Evolutionary conservation across 495 filamentous ascomycete genomes (phyloP).

Genomic region (Penicillium psychrofluorescens): DNA sequence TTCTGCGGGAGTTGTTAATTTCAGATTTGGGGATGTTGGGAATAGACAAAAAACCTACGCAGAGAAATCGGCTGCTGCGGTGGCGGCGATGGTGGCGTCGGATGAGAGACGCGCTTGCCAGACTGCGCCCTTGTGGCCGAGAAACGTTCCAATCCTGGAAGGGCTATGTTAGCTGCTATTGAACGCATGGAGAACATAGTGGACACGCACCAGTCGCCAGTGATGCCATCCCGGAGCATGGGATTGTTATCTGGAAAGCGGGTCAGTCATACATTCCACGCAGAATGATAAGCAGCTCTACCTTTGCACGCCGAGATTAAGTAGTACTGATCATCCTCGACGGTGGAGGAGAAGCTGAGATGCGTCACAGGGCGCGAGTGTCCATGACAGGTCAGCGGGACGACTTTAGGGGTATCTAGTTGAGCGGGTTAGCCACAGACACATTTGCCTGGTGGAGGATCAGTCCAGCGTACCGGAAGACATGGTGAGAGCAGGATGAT

Average conservation of each 20-base stretch:
- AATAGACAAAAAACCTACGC: slow-evolving; percentile 50
- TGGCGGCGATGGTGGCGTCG: slow-evolving; percentile 82
- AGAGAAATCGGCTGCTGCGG: slow-evolving; percentile 92
- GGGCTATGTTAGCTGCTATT: not conserved
- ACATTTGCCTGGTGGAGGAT: not conserved
- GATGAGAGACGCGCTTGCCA: slow-evolving; percentile 89
- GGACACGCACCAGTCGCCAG: slow-evolving; percentile 78
- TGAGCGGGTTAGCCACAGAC: not conserved
- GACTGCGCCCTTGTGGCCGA: slow-evolving; percentile 96
- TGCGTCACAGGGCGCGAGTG: slow-evolving; percentile 95
- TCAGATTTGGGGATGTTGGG: not conserved
- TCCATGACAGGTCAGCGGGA: slow-evolving; percentile 93
- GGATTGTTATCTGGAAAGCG: slow-evolving; percentile 74
- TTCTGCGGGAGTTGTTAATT: slow-evolving; percentile 40
- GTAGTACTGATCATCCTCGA: slow-evolving; percentile 85
- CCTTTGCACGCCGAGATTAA: slow-evolving; percentile 98
- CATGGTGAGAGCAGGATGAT: slow-evolving; percentile 4
- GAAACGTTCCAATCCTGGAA: slow-evolving; percentile 87
- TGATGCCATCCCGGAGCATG: slow-evolving; percentile 95
- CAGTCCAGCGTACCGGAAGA: slow-evolving; percentile 5
- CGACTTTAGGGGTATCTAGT: slow-evolving; percentile 60
- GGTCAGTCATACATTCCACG: not conserved
- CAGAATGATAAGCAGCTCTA: slow-evolving; percentile 18
- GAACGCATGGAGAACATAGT: not conserved
- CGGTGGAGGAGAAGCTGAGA: slow-evolving; percentile 81